These are phyloP conservation scores for Prillingera fragicola DNA, from an alignment of 1,284 basidiomycete species.

Conservation along the genomic window DNA sequence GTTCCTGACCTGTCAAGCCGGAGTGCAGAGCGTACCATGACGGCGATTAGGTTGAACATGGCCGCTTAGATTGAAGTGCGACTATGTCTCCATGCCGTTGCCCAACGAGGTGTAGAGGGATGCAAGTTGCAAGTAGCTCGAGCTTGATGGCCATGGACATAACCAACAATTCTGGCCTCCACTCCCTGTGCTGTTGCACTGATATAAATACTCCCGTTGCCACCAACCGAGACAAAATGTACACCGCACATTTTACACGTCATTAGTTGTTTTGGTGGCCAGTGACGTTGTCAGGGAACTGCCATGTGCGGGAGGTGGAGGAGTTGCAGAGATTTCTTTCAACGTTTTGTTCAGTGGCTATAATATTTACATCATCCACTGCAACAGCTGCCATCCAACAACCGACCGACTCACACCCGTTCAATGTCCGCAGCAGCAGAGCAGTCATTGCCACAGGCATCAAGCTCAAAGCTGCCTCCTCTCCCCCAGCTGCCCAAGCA, in stretches of 20 bases:
- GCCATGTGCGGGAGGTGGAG: too few species aligned
- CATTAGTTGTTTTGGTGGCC: too few species aligned
- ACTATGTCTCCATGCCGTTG: background rate
- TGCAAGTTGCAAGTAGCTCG: background rate
- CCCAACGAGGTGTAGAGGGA: background rate
- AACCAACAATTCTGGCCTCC: conserved; percentile 2
- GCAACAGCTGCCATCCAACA: background rate
- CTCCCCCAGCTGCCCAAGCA: conserved; percentile 12
- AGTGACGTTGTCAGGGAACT: too few species aligned
- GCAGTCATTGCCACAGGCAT: background rate
- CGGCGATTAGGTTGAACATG: conserved; percentile 45
- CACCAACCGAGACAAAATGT: too few species aligned
- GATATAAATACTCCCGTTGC: conserved; percentile 1
- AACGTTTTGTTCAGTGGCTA: too few species aligned
- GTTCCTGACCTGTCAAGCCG: background rate
- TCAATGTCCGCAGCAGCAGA: conserved; percentile 1
- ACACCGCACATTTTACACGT: too few species aligned
- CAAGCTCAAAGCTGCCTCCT: conserved; percentile 3
- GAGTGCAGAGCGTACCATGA: conserved; percentile 33
- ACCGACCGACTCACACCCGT: background rate
- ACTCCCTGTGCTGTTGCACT: background rate
- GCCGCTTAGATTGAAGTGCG: too few species aligned
- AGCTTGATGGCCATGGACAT: background rate
- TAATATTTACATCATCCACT: background rate
- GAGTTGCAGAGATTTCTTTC: too few species aligned